Percentiles rank a stretch among this genome's conserved stretches.
phyloP scores from a whole-genome alignment of 2,329 filamentous ascomycete genomes.

The Sclerotinia spermophila region DNA sequence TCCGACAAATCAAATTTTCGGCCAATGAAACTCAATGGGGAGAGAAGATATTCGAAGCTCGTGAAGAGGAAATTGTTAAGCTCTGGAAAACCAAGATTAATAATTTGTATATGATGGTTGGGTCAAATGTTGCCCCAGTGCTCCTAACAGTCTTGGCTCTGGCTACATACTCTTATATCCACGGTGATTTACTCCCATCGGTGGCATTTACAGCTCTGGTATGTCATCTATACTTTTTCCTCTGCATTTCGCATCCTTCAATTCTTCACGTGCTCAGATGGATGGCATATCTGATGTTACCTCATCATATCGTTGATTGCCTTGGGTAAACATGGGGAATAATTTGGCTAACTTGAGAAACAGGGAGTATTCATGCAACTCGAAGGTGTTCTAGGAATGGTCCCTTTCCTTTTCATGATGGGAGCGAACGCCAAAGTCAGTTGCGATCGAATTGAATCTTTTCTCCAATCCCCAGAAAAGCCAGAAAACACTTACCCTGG shows the following conservation, averaged over 20 bases:
- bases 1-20: conserved; percentile 79
- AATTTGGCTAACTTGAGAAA: neutral
- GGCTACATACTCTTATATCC: conserved; percentile 59
- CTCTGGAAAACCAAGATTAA: conserved; percentile 48
- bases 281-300: neutral
- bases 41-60: conserved; percentile 59
- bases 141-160: conserved; percentile 68
- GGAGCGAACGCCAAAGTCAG: conserved; percentile 69
- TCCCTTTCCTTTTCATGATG: conserved; percentile 68
- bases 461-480: conserved; percentile 63
- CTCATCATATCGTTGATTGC: neutral
- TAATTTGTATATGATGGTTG: conserved; percentile 26
- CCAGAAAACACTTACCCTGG: conserved; percentile 51
- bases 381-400: conserved; percentile 62
- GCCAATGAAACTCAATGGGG: conserved; percentile 72
- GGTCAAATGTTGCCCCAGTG: conserved; percentile 69
- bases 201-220: conserved; percentile 72
- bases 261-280: neutral
- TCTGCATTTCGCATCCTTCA: neutral
- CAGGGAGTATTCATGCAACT: conserved; percentile 63
- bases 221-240: neutral
- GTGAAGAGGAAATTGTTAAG: conserved; percentile 61
- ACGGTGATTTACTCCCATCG: conserved; percentile 62
- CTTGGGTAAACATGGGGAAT: neutral
- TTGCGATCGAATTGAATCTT: conserved; percentile 65